Evolutionary conservation across 2,329 filamentous ascomycete genomes (phyloP).

Genomic region (Acephala macrosclerotiorum): DNA sequence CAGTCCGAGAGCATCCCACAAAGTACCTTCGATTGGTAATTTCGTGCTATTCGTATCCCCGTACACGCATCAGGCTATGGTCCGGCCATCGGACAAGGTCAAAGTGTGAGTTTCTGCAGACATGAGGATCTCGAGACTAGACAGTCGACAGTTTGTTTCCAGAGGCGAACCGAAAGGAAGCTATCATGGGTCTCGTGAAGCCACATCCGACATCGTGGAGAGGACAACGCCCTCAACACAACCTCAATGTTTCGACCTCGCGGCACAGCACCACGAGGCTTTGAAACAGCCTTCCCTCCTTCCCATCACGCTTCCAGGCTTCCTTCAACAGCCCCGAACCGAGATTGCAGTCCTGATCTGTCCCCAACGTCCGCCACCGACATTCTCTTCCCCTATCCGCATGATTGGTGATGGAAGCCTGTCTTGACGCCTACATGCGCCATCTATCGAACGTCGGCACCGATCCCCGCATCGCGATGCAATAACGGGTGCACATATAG

Average conservation of each 20-base stretch:
- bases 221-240: not conserved
- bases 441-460: not conserved
- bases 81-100: conserved; percentile 49
- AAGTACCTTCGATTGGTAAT: conserved; percentile 44
- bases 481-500: not conserved
- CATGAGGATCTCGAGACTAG: not conserved
- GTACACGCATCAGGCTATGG: conserved; percentile 51
- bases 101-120: conserved; percentile 31
- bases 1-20: conserved; percentile 40
- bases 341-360: not conserved
- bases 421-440: conserved; percentile 4
- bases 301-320: not conserved
- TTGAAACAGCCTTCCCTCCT: not conserved
- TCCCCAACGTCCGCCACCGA: not conserved
- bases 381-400: not conserved
- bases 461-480: not conserved
- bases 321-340: not conserved
- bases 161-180: not conserved
- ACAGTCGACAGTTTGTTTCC: not conserved
- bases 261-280: conserved; percentile 9
- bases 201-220: not conserved
- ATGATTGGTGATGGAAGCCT: not conserved
- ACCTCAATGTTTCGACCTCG: not conserved
- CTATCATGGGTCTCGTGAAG: not conserved
- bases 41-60: conserved; percentile 12